These are phyloP conservation scores for Suhomyces kunorum DNA, from an alignment of 1,139 yeast genomes.

Conservation along the genomic window DNA sequence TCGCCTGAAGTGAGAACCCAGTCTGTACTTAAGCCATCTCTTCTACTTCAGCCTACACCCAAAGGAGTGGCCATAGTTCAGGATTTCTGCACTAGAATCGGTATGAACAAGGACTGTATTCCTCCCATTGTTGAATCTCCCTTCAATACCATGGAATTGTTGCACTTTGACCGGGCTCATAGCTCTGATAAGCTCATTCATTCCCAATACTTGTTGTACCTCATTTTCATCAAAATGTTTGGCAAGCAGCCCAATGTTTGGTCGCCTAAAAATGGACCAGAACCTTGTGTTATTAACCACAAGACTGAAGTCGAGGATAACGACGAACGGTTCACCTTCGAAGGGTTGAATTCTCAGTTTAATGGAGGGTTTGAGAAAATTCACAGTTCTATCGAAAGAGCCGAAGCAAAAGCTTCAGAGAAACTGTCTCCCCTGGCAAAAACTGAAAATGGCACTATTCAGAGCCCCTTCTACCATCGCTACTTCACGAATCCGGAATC, in stretches of 20 bases:
- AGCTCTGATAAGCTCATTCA: conserved; percentile 61
- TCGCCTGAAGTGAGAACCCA: conserved; percentile 75
- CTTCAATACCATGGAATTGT: conserved; percentile 72
- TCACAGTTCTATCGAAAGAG: not conserved
- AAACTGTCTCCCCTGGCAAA: not conserved
- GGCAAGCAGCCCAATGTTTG: conserved; percentile 73
- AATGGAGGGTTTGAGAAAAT: conserved; percentile 1
- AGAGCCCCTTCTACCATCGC: conserved; percentile 73
- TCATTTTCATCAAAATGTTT: conserved; percentile 63
- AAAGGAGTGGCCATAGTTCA: conserved; percentile 79
- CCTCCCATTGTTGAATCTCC: conserved; percentile 54
- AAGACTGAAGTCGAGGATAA: not conserved
- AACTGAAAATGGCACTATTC: conserved; percentile 2
- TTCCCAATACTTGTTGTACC: conserved; percentile 63
- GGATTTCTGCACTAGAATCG: conserved; percentile 58
- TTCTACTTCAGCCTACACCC: conserved; percentile 79
- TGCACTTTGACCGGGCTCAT: conserved; percentile 67
- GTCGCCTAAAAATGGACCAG: conserved; percentile 51
- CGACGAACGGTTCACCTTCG: conserved; percentile 3
- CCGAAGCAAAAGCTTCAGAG: not conserved
- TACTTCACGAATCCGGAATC: conserved; percentile 90
- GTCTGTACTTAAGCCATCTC: conserved; percentile 40
- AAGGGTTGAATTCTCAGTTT: not conserved
- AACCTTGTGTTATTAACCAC: conserved; percentile 11
- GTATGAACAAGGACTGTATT: conserved; percentile 39